Conservation (phyloP, 2,329 filamentous ascomycete genomes). For the Neonectria ditissima region DNA sequence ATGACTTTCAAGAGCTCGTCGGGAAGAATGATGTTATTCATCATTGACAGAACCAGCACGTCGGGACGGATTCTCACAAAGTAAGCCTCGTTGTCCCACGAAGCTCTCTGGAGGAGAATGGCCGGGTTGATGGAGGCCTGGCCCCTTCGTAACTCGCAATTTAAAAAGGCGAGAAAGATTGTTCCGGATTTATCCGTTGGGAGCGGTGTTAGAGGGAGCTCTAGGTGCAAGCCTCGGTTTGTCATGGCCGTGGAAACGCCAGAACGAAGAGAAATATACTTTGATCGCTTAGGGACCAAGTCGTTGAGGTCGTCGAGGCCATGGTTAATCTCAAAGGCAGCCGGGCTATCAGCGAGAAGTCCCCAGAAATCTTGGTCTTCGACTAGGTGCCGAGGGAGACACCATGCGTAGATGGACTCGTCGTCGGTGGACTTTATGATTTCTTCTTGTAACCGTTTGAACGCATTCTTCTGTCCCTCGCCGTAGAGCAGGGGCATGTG, state of each 20-base stretch:
- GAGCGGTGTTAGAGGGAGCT: constrained; percentile 45
- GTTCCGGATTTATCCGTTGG: constrained; percentile 41
- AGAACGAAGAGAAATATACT: constrained; percentile 42
- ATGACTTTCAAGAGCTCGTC: constrained; percentile 38
- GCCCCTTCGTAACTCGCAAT: constrained; percentile 44
- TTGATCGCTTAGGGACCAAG: constrained; percentile 35
- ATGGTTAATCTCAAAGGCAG: constrained; percentile 40
- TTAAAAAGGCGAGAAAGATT: constrained; percentile 45
- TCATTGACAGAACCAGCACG: constrained; percentile 40
- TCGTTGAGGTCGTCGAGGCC: constrained; percentile 34
- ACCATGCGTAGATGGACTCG: constrained; percentile 48
- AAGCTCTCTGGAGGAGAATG: constrained; percentile 45
- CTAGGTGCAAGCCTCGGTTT: constrained; percentile 42
- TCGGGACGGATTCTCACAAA: constrained; percentile 46
- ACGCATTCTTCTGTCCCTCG: constrained; percentile 46
- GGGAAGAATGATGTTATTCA: constrained; percentile 45
- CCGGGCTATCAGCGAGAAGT: constrained; percentile 43
- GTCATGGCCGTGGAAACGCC: constrained; percentile 36
- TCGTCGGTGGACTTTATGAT: constrained; percentile 46
- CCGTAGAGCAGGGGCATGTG: constrained; percentile 51
- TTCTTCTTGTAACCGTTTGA: constrained; percentile 46
- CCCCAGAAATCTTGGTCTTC: constrained; percentile 42
- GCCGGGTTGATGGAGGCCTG: constrained; percentile 40
- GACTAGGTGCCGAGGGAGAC: constrained; percentile 27
- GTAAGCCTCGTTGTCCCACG: constrained; percentile 45